These are phyloP conservation scores for Aspergillus thermomutatus DNA, from an alignment of 2,329 filamentous ascomycete genomes.

Conservation along the genomic window DNA sequence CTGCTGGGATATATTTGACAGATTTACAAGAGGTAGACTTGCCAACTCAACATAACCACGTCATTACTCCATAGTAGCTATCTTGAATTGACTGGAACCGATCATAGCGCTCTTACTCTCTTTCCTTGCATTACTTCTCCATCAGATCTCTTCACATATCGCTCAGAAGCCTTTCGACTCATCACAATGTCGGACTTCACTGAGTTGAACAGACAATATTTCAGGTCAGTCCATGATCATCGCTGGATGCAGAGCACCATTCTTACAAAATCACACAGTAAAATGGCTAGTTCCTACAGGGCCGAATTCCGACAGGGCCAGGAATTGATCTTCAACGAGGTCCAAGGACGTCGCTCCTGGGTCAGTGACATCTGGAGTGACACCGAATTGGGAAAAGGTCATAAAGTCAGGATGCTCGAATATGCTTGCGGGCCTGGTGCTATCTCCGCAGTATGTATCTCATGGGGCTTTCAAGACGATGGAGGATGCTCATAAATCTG, in stretches of 20 bases:
- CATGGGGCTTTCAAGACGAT: neutral
- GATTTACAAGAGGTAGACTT: neutral
- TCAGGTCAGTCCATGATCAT: conserved; percentile 33
- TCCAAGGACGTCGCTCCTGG: conserved; percentile 56
- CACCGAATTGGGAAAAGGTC: conserved; percentile 25
- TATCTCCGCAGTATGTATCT: conserved; percentile 56
- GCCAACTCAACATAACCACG: neutral
- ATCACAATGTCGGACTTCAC: conserved; percentile 31
- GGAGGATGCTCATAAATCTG: conserved; percentile 2
- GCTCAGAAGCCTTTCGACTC: neutral
- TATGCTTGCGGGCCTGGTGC: conserved; percentile 73
- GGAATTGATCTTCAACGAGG: conserved; percentile 52
- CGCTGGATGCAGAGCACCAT: neutral
- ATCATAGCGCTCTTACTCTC: neutral
- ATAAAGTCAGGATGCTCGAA: conserved; percentile 58
- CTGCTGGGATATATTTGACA: neutral
- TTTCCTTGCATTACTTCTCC: neutral
- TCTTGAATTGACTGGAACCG: neutral
- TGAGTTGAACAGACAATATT: conserved; percentile 38
- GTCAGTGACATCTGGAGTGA: conserved; percentile 57
- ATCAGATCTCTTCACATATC: neutral
- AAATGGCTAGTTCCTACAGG: conserved; percentile 56
- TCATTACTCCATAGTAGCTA: neutral
- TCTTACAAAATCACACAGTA: conserved; percentile 32
- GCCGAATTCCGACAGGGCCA: conserved; percentile 53